Base-by-base conservation (phyloP, 1,284 basidiomycete species). In the Pascua guehoae region DNA sequence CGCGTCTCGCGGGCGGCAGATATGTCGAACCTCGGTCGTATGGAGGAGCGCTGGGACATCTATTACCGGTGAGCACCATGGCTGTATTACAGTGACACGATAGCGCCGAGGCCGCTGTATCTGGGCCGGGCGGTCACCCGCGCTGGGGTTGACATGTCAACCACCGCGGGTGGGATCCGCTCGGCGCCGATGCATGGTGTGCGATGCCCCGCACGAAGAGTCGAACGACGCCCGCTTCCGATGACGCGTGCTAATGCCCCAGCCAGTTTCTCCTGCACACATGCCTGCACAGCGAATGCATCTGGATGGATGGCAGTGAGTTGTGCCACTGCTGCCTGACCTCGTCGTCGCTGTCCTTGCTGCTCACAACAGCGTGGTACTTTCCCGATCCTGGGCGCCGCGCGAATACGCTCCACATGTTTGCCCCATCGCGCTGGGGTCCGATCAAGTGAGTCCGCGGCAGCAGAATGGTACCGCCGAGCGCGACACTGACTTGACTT, bases 381-480 rank as follows among this genome's bases (percentile, higher is more conserved):
- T 68, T 71, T 41, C 69, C 69, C 12, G 67, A 71, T 39, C 50
- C 57, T 1, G 66, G 65, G 49, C 57, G 67, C 17, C 61, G 60
- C 24, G 48, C 57, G 45, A 53, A 60, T 10, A 67, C 61, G 4
- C 48, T 71, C 8, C 64, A 63, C 40, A 66, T 67, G 66, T 71
- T 71, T 46, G 40, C 59, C 1, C 56, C 65, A 8, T 64, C 68
- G n/a, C 60, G 61, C 37, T 60, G 51, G 32, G 54, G 56, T 2
- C 50, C 61, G 1, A 44, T 63, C n/a, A 56, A 66, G 66, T 65
- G 50, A 64, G 68, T 63, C 15, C 16, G 14, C 10, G 24, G 24
- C 24, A 32, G 24, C 24, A 32, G 24, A 32, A 32, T 15, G n/a
- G 37, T 24, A 43, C 45, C 24, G 24, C 15, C 12, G 15, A 7